These are phyloP conservation scores for Tephrocybe sp. DNA, from an alignment of 768 basidiomycete species.

Conservation along the genomic window DNA sequence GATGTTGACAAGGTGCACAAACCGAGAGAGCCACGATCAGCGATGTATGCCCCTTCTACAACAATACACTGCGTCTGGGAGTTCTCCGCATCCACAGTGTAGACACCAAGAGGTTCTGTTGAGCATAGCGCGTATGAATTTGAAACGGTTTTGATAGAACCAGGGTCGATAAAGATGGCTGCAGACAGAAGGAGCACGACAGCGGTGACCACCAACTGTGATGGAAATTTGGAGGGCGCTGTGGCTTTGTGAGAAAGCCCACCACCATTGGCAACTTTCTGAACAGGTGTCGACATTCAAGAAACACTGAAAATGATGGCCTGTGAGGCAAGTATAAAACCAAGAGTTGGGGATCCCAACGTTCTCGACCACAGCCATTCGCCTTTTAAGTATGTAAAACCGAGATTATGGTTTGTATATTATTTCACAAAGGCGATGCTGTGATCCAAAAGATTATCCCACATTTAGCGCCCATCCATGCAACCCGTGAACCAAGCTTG, in stretches of 20 bases:
- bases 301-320: not conserved
- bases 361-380: not conserved
- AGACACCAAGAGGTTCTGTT: constrained; percentile 47
- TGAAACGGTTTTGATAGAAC: not conserved
- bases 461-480: not conserved
- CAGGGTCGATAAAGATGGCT: constrained; percentile 13
- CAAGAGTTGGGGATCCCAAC: not conserved
- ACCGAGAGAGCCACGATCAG: constrained; percentile 59
- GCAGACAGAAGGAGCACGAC: constrained; percentile 12
- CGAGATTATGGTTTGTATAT: not conserved
- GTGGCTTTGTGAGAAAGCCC: not conserved
- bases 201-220: constrained; percentile 4
- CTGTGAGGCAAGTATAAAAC: not conserved
- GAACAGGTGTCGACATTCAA: not conserved
- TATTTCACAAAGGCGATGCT: not conserved
- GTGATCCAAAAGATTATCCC: too few species aligned
- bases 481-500: too few species aligned
- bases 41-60: constrained; percentile 48
- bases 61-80: constrained; percentile 64
- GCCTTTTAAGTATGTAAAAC: constrained; percentile 1
- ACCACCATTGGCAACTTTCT: constrained; percentile 8
- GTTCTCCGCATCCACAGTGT: constrained; percentile 62
- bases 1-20: constrained; percentile 23
- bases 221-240: not conserved
- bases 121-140: constrained; percentile 64